A percentile compares a stretch with the other conserved stretches of the same genome.
These are phyloP conservation scores for Tolypocladium ovalisporum DNA, from an alignment of 2,329 filamentous ascomycete species.

Conservation along the genomic window DNA sequence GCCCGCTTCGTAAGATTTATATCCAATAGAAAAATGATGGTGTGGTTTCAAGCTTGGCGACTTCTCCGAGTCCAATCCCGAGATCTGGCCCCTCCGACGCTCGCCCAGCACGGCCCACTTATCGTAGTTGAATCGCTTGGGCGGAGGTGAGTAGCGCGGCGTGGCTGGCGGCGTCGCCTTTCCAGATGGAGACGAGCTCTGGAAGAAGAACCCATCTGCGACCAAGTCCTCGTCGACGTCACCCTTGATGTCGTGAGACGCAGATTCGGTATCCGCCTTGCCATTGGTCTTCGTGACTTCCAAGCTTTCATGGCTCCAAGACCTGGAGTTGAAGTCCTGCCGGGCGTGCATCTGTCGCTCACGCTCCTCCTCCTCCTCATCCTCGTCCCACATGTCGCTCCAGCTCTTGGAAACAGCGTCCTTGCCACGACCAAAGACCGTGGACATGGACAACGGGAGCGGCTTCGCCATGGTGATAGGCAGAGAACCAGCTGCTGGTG, in stretches of 20 bases:
- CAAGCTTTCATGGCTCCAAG: slow-evolving; percentile 69
- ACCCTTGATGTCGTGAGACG: slow-evolving; percentile 25
- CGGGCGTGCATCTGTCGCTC: slow-evolving; percentile 48
- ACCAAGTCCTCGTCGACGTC: slow-evolving; percentile 55
- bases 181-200: slow-evolving; percentile 41
- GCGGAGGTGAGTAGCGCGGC: slow-evolving; percentile 52
- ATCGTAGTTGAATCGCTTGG: slow-evolving; percentile 55
- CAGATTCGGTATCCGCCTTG: slow-evolving; percentile 8
- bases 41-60: slow-evolving; percentile 37
- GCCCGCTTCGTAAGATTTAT: slow-evolving; percentile 36
- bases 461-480: slow-evolving; percentile 74
- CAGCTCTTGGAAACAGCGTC: slow-evolving; percentile 92
- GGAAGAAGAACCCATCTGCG: slow-evolving; percentile 62
- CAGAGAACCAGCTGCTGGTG: slow-evolving; percentile 56
- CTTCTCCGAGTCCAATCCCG: slow-evolving; percentile 38
- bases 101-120: slow-evolving; percentile 88
- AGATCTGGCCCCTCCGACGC: slow-evolving; percentile 58
- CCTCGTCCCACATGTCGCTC: slow-evolving; percentile 97
- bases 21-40: slow-evolving; percentile 36
- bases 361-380: slow-evolving; percentile 68
- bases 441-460: slow-evolving; percentile 59
- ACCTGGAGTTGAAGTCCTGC: slow-evolving; percentile 60
- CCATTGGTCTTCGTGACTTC: slow-evolving; percentile 14
- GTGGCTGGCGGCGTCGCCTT: slow-evolving; percentile 24
- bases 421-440: slow-evolving; percentile 67